A percentile compares a stretch with the other conserved stretches of the same genome.
Evolutionary conservation across 345 rosid species (phyloP).

Genomic region (Stellera chamaejasme): DNA sequence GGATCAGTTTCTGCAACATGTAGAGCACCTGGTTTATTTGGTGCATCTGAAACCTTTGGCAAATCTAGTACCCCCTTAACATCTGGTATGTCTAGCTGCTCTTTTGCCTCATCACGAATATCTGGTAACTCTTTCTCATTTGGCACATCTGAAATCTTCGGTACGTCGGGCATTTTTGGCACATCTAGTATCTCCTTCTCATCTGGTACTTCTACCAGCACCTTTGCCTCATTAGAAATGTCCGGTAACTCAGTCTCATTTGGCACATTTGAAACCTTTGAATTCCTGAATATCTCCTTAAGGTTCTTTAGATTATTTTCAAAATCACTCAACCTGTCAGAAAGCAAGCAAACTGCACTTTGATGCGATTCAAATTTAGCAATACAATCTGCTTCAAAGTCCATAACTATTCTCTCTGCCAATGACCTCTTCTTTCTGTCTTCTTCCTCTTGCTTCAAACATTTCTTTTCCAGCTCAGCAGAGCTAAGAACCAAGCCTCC

Average conservation of each 20-base stretch:
- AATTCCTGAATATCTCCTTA: constrained; percentile 29
- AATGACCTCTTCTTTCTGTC: constrained; percentile 29
- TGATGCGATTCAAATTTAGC: constrained; percentile 25
- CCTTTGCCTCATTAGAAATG: too few relatives aligned
- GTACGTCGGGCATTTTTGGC: too few relatives aligned
- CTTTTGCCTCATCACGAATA: too few relatives aligned
- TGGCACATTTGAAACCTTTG: constrained; percentile 17
- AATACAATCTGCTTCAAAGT: constrained; percentile 36
- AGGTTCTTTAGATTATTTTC: constrained; percentile 35
- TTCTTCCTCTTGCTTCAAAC: constrained; percentile 62
- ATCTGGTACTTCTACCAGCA: too few relatives aligned
- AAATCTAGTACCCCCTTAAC: too few relatives aligned
- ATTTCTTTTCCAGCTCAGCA: constrained; percentile 58
- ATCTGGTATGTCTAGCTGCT: too few relatives aligned
- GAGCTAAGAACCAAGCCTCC: constrained; percentile 74
- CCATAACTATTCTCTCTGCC: constrained; percentile 42
- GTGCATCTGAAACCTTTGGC: too few relatives aligned
- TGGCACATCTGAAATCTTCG: too few relatives aligned
- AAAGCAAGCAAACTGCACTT: constrained; percentile 20
- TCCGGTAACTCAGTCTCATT: constrained; percentile 7
- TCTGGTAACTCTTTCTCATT: too few relatives aligned
- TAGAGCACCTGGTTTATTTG: too few relatives aligned
- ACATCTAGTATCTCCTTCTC: too few relatives aligned
- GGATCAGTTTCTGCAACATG: too few relatives aligned
- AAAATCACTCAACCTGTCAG: constrained; percentile 22